Conservation (phyloP, 2,329 filamentous ascomycete genomes). For the Aspergillus spinulosporus region DNA sequence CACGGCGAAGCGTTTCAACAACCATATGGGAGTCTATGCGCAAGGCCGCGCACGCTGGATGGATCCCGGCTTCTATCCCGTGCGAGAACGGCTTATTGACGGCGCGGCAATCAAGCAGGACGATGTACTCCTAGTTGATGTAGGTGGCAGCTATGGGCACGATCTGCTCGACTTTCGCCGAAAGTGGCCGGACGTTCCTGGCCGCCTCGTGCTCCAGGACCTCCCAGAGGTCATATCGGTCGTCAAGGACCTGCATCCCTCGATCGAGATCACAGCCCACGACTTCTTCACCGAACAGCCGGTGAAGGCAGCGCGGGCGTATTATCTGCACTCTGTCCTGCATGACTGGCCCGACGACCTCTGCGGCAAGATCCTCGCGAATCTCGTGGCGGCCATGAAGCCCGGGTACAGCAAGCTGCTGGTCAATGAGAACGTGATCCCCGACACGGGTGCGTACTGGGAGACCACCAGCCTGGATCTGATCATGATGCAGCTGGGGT, state of each 20-base stretch:
- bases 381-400: slow-evolving; percentile 37
- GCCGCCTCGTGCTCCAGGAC: slow-evolving; percentile 42
- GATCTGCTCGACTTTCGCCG: slow-evolving; percentile 41
- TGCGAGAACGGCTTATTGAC: slow-evolving; percentile 23
- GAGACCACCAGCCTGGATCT: slow-evolving; percentile 38
- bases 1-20: slow-evolving; percentile 27
- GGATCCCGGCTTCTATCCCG: slow-evolving; percentile 33
- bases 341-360: slow-evolving; percentile 47
- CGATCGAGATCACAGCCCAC: slow-evolving; percentile 25
- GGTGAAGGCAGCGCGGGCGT: slow-evolving; percentile 9
- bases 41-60: slow-evolving; percentile 33
- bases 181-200: slow-evolving; percentile 36
- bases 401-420: not conserved
- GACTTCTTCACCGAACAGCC: slow-evolving; percentile 33
- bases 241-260: slow-evolving; percentile 12
- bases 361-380: slow-evolving; percentile 32
- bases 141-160: slow-evolving; percentile 47
- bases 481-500: slow-evolving; percentile 49
- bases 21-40: slow-evolving; percentile 30
- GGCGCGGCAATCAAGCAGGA: slow-evolving; percentile 8
- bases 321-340: slow-evolving; percentile 26
- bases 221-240: slow-evolving; percentile 39
- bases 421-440: slow-evolving; percentile 32
- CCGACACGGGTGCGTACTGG: slow-evolving; percentile 33
- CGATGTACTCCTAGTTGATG: slow-evolving; percentile 42